These are phyloP conservation scores for Penicillium sclerotigenum DNA, from an alignment of 2,329 filamentous ascomycete species.

Conservation along the genomic window DNA sequence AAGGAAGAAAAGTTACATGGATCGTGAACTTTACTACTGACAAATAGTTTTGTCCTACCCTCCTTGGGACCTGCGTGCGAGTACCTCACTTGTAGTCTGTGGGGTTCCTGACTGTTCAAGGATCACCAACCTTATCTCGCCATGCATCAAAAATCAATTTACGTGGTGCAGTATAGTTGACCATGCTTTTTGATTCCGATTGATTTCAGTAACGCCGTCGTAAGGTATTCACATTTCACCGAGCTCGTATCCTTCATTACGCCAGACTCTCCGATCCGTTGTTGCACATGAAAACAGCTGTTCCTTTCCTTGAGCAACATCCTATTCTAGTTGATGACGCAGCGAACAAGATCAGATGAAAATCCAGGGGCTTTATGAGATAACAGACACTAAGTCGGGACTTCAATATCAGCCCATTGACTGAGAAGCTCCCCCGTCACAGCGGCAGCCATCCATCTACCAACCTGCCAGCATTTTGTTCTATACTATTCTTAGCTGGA, in stretches of 20 bases:
- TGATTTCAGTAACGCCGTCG: not conserved
- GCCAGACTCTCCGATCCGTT: not conserved
- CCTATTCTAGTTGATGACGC: not conserved
- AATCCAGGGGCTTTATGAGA: not conserved
- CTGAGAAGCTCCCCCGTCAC: not conserved
- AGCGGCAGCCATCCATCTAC: not conserved
- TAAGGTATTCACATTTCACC: conserved; percentile 11
- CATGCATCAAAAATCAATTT: not conserved
- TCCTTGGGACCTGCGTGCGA: not conserved
- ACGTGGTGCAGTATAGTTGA: not conserved
- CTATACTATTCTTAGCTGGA: not conserved
- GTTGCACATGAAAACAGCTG: not conserved
- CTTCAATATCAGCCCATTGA: not conserved
- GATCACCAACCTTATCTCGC: not conserved
- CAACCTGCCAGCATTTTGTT: not conserved
- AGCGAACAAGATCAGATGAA: not conserved
- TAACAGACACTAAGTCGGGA: too few species aligned
- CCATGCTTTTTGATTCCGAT: not conserved
- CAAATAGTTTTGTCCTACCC: conserved; percentile 15
- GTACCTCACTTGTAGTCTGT: not conserved
- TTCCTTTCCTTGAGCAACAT: not conserved
- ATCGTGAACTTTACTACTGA: conserved; percentile 5
- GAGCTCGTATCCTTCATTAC: not conserved
- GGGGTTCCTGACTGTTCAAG: not conserved
- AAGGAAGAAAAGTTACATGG: conserved; percentile 16